Evolutionary conservation across 495 filamentous ascomycete genomes (phyloP), one percentile per base, ranked within the genome.

Genomic region (Talaromyces borbonicus): DNA sequence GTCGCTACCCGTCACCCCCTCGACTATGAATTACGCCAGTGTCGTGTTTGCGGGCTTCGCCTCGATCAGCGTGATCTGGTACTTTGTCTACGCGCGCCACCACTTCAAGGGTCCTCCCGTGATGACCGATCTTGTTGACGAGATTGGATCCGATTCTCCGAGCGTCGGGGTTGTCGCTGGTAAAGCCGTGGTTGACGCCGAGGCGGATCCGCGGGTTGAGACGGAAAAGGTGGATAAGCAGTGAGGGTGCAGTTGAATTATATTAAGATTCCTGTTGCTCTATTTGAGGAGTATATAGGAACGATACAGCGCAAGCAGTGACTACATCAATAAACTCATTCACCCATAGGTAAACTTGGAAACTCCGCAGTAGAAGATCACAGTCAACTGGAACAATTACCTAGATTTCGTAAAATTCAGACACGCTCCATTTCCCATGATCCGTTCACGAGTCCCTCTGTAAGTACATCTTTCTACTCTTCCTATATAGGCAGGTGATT

Each of bases 61-160:
- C 4, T 32, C 56, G 14, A 74, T 83, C 44, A 70, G 71, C 31
- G 54, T 75, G 9, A 52, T 71, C 1, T 87, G 82, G 81, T 87
- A 88, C 65, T 71, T 81, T 42, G 67, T 71, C 1, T 78, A 83
- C 68, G 83, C 83, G 27, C 73, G 78, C 48, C 81, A 80, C 59
- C 69, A 81, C 52, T 87, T 86, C 56, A 72, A 65, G 8, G 84
- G 84, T 0, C 84, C 84, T 0, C 81, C 81, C 0, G 55, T 81
- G 14, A 54, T 57, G 36, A 56, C 60, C 23, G 67, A 73, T 27
- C 62, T 67, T 16, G 59, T 54, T 1, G 40, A 45, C 15, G 59
- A 48, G 12, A 11, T 36, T 36, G 33, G 33, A 12, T 11, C 14
- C 9, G 16, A 31, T 16, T 18, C 14, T 26, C 24, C 16, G 8